Evolutionary conservation across 2,329 filamentous ascomycete species (phyloP).

Genomic region (Blumeria hordei): DNA sequence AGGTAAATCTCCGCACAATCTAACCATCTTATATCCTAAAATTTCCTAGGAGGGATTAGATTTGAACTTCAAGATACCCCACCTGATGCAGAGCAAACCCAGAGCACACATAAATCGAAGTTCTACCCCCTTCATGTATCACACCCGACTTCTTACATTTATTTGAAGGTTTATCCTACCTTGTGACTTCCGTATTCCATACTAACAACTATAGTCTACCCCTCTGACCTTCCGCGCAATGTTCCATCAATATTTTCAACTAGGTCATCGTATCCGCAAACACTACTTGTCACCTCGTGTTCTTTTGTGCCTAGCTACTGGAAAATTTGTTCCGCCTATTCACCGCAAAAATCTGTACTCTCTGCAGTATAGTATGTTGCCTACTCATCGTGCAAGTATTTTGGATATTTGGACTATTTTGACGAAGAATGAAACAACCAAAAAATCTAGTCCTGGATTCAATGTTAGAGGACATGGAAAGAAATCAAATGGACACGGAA

Average conservation of each 20-base stretch:
- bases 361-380: constrained; percentile 93
- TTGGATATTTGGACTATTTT: constrained; percentile 51
- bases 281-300: constrained; percentile 85
- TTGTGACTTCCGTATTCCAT: background rate
- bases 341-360: constrained; percentile 88
- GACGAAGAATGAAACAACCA: constrained; percentile 5
- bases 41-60: constrained; percentile 43
- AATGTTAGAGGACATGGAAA: background rate
- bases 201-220: constrained; percentile 36
- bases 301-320: constrained; percentile 66
- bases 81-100: constrained; percentile 11
- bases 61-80: constrained; percentile 70
- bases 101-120: background rate
- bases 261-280: constrained; percentile 74
- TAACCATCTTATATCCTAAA: constrained; percentile 5
- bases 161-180: constrained; percentile 40
- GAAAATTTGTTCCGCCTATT: constrained; percentile 83
- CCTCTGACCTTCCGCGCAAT: constrained; percentile 79
- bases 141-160: constrained; percentile 53
- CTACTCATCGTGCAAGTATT: constrained; percentile 54
- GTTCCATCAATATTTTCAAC: constrained; percentile 93
- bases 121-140: constrained; percentile 3
- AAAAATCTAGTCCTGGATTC: background rate
- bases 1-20: constrained; percentile 23
- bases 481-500: background rate